These are phyloP conservation scores for Tolypocladium nubicola DNA, from an alignment of 2,329 filamentous ascomycete genomes.

Conservation along the genomic window DNA sequence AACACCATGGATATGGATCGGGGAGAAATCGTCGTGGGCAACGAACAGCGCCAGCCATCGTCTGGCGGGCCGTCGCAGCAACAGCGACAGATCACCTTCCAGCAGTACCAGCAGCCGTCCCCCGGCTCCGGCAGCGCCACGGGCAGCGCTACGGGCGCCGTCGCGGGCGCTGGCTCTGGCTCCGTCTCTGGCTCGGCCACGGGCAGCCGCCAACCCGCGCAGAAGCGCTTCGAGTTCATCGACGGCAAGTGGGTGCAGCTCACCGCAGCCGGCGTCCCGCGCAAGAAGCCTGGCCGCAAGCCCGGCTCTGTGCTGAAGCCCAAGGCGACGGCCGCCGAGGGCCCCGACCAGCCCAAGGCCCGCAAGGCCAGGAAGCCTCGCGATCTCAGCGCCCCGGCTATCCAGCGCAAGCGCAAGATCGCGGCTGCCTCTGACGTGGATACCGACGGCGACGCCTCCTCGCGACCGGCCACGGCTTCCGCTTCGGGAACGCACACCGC, in stretches of 20 bases:
- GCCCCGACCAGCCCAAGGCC: slow-evolving; percentile 32
- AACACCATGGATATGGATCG: slow-evolving; percentile 36
- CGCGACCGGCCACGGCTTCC: slow-evolving; percentile 19
- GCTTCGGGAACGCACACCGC: slow-evolving; percentile 13
- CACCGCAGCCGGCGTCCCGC: slow-evolving; percentile 46
- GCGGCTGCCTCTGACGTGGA: slow-evolving; percentile 27
- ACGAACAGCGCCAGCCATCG: slow-evolving; percentile 17
- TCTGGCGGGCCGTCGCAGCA: neutral
- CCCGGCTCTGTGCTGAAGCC: slow-evolving; percentile 44
- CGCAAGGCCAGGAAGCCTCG: slow-evolving; percentile 45
- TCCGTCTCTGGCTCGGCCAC: slow-evolving; percentile 17
- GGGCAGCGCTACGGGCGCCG: neutral
- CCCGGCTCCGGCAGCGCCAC: slow-evolving; percentile 6
- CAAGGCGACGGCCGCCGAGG: slow-evolving; percentile 22
- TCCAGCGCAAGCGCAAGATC: slow-evolving; percentile 45
- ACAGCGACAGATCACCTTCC: slow-evolving; percentile 14
- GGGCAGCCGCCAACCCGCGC: slow-evolving; percentile 8
- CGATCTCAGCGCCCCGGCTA: slow-evolving; percentile 46
- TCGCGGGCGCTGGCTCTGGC: slow-evolving; percentile 2
- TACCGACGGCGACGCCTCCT: slow-evolving; percentile 16
- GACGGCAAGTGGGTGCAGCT: slow-evolving; percentile 35
- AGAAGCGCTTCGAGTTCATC: slow-evolving; percentile 21
- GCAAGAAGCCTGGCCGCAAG: slow-evolving; percentile 57
- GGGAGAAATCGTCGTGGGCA: slow-evolving; percentile 35
- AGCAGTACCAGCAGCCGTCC: slow-evolving; percentile 12